Conservation (phyloP, 2,329 filamentous ascomycete species). For the Mycosphaerelloides madeirae region DNA sequence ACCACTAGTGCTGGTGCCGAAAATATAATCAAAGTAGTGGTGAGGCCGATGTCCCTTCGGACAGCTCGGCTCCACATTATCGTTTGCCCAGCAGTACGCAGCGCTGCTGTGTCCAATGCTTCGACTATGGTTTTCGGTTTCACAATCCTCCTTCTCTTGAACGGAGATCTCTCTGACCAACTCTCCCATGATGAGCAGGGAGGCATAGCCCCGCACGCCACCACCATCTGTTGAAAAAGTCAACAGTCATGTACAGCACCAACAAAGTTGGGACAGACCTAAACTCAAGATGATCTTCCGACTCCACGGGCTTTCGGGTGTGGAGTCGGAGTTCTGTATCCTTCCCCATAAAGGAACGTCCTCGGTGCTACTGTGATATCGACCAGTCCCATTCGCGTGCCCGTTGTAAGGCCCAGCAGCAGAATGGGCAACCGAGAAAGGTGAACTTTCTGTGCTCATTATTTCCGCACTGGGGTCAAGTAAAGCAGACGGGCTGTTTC, state of each 20-base stretch:
- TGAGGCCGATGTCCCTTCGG: slow-evolving; percentile 7
- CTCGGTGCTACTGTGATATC: no score
- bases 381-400: no score
- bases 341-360: background rate
- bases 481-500: no score
- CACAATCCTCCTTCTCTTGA: slow-evolving; percentile 4
- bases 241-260: background rate
- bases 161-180: slow-evolving; percentile 7
- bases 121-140: background rate
- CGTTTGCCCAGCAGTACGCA: background rate
- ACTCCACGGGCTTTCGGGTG: background rate
- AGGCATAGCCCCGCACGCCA: slow-evolving; percentile 19
- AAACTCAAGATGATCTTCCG: background rate
- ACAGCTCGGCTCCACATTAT: background rate
- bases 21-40: slow-evolving; percentile 24
- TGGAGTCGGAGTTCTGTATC: background rate
- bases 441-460: no score
- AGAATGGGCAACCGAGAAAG: no score
- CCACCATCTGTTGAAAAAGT: slow-evolving; percentile 15
- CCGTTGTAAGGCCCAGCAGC: no score
- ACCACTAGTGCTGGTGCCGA: slow-evolving; percentile 20
- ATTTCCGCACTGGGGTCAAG: no score
- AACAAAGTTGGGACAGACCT: background rate
- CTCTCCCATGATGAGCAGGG: slow-evolving; percentile 13
- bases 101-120: slow-evolving; percentile 3